These are phyloP conservation scores for Neurospora sp. DNA, from an alignment of 495 filamentous ascomycete species.

Conservation along the genomic window DNA sequence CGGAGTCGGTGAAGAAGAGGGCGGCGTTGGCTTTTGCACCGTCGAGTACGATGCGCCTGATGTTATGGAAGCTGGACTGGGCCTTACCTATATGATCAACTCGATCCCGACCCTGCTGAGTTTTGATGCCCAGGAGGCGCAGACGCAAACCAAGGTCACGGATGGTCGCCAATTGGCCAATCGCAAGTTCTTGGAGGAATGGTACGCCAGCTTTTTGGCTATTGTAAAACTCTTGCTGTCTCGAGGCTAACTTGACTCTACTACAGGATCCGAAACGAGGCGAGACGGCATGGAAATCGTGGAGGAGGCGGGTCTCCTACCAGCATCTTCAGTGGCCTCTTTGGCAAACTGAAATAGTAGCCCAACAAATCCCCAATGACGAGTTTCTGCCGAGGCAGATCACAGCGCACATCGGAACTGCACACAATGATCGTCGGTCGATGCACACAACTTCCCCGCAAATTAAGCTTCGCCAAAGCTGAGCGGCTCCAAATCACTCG, in stretches of 20 bases:
- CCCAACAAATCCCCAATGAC: neutral
- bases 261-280: constrained; percentile 47
- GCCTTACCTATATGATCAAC: constrained; percentile 50
- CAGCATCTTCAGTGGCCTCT: constrained; percentile 33
- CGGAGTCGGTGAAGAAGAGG: constrained; percentile 47
- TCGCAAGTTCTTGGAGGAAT: constrained; percentile 44
- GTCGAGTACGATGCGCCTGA: constrained; percentile 55
- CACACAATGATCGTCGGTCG: neutral
- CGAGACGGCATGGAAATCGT: constrained; percentile 35
- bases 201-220: neutral
- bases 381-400: neutral
- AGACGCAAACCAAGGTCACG: constrained; percentile 43
- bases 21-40: constrained; percentile 50
- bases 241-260: neutral
- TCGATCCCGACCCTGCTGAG: constrained; percentile 57
- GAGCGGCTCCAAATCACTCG: neutral
- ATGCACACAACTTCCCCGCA: neutral
- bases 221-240: neutral
- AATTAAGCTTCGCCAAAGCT: neutral
- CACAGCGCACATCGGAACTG: neutral
- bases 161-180: constrained; percentile 45
- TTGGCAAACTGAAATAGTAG: constrained; percentile 21
- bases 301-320: constrained; percentile 32
- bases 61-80: constrained; percentile 43
- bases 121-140: constrained; percentile 53